These are phyloP conservation scores for Phoma herbarum DNA, from an alignment of 2,329 filamentous ascomycete genomes.

Conservation along the genomic window DNA sequence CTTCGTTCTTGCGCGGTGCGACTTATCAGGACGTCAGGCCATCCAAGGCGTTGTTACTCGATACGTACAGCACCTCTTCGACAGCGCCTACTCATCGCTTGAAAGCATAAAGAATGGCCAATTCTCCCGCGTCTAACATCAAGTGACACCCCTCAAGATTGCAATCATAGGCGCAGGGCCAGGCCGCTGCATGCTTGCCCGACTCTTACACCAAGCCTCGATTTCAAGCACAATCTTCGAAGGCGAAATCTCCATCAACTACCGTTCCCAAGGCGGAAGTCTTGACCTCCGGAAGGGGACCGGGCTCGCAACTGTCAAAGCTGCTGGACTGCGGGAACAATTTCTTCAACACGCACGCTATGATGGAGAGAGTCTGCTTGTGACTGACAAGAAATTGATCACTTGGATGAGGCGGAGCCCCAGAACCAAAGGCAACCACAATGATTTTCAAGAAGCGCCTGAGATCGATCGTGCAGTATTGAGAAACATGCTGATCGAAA, in stretches of 20 bases:
- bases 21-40: not conserved
- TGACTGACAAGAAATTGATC: constrained; percentile 51
- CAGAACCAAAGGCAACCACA: constrained; percentile 22
- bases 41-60: too few relatives aligned
- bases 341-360: constrained; percentile 56
- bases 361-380: constrained; percentile 54
- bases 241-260: constrained; percentile 41
- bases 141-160: constrained; percentile 38
- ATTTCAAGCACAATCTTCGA: constrained; percentile 61
- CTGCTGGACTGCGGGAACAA: constrained; percentile 59
- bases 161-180: constrained; percentile 53
- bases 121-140: too few relatives aligned
- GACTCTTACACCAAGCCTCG: constrained; percentile 58
- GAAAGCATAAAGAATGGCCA: too few relatives aligned
- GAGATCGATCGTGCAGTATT: constrained; percentile 39
- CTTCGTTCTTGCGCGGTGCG: too few relatives aligned
- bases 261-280: constrained; percentile 54
- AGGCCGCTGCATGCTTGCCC: constrained; percentile 62
- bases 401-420: constrained; percentile 33
- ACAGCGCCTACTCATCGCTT: too few relatives aligned
- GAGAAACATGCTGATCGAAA: constrained; percentile 34
- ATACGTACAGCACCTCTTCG: too few relatives aligned
- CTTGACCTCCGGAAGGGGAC: constrained; percentile 63
- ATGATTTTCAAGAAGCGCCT: constrained; percentile 29
- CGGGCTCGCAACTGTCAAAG: constrained; percentile 61